These are phyloP conservation scores for Fusarium ramigenum DNA, from an alignment of 2,329 filamentous ascomycete genomes.

Conservation along the genomic window DNA sequence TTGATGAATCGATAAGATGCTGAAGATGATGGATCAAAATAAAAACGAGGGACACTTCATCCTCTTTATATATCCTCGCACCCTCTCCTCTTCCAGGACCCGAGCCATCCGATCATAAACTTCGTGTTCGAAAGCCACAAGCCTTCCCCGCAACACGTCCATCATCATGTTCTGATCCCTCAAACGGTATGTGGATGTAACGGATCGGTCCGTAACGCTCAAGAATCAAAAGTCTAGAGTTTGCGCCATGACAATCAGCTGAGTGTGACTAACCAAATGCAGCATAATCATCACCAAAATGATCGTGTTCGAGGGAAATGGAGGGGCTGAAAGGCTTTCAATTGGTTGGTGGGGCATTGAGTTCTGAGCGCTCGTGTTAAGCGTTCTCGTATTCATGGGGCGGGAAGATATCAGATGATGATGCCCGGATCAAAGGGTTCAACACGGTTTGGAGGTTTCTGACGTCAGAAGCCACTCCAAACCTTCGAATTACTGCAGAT, in stretches of 20 bases:
- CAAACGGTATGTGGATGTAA: neutral
- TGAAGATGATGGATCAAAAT: too few relatives aligned
- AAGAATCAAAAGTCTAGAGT: neutral
- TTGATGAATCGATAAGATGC: neutral
- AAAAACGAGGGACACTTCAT: fast-evolving
- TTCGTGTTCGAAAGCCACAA: neutral
- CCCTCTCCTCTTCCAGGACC: fast-evolving
- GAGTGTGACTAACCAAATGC: neutral
- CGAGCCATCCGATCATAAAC: neutral
- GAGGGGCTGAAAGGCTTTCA: neutral
- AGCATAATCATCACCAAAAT: neutral
- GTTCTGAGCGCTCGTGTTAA: neutral
- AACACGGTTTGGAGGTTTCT: neutral
- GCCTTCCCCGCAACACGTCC: neutral
- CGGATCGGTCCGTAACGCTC: neutral
- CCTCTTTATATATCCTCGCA: neutral
- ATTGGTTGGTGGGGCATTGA: neutral
- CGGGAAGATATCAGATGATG: neutral
- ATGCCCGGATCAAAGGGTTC: neutral
- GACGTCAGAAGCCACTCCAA: neutral
- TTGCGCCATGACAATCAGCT: neutral
- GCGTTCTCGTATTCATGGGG: neutral
- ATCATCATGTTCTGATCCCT: neutral
- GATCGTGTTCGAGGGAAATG: neutral
- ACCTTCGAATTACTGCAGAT: neutral